These are phyloP conservation scores for Durotheca rogersii DNA, from an alignment of 495 filamentous ascomycete genomes.

Conservation along the genomic window DNA sequence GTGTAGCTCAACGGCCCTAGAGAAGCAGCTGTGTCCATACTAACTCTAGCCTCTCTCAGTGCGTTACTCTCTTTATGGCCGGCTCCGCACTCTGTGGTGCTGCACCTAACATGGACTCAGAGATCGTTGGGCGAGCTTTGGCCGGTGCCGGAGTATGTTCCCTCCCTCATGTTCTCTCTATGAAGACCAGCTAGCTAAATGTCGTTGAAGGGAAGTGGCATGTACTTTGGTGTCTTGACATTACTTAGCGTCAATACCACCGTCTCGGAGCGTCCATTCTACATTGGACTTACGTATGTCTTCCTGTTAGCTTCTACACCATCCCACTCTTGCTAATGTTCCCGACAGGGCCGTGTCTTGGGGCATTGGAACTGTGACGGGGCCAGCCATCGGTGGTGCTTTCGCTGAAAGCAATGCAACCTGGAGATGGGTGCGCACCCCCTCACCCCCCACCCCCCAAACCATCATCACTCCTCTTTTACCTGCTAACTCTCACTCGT, in stretches of 20 bases:
- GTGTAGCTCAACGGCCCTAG: background rate
- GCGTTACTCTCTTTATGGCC: constrained; percentile 45
- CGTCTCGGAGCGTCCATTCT: constrained; percentile 44
- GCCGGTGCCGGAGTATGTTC: constrained; percentile 1
- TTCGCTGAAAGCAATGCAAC: background rate
- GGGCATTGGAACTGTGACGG: constrained; percentile 52
- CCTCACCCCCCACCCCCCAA: constrained; percentile 48
- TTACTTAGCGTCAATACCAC: constrained; percentile 44
- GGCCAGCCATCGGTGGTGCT: constrained; percentile 15
- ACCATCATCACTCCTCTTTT: constrained; percentile 62
- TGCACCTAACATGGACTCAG: constrained; percentile 49
- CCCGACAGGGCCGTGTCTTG: constrained; percentile 38
- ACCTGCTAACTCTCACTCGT: constrained; percentile 48
- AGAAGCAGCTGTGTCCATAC: background rate
- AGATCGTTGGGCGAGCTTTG: constrained; percentile 50
- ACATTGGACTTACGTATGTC: constrained; percentile 40
- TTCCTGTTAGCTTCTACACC: background rate
- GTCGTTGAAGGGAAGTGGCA: constrained; percentile 43
- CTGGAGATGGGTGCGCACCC: constrained; percentile 33
- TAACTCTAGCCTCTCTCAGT: background rate
- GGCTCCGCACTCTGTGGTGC: constrained; percentile 55
- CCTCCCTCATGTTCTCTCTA: background rate
- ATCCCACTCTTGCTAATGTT: background rate
- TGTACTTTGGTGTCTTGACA: constrained; percentile 50
- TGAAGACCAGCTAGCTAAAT: background rate